A percentile compares a stretch with the other conserved stretches of the same genome.
These are phyloP conservation scores for Fusarium setosum DNA, from an alignment of 2,329 filamentous ascomycete genomes.

Conservation along the genomic window DNA sequence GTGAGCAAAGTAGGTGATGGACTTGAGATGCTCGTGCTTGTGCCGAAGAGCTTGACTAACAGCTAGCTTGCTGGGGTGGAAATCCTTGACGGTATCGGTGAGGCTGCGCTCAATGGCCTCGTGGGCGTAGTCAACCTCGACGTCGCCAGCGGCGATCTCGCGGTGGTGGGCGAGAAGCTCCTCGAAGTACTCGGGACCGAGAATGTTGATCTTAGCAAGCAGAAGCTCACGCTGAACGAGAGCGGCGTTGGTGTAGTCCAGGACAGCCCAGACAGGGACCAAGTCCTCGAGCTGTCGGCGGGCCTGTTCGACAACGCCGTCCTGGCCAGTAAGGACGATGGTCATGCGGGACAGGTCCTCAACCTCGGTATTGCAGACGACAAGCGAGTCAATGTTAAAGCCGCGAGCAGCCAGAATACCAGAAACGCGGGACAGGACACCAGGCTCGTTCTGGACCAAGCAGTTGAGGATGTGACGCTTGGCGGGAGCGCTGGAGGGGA, in stretches of 20 bases:
- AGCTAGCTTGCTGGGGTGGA: conserved; percentile 89
- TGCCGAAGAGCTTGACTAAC: conserved; percentile 90
- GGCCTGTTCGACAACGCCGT: conserved; percentile 97
- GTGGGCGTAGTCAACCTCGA: conserved; percentile 57
- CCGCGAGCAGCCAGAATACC: conserved; percentile 95
- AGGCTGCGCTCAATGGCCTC: conserved; percentile 55
- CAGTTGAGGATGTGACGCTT: conserved; percentile 98
- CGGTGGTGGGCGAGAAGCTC: conserved; percentile 95
- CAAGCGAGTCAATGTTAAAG: conserved; percentile 99
- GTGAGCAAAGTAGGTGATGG: conserved; percentile 95
- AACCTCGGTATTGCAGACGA: conserved; percentile 98
- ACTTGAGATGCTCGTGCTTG: conserved; percentile 97
- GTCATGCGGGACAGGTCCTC: conserved; percentile 98
- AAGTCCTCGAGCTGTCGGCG: conserved; percentile 94
- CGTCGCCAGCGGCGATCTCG: conserved; percentile 74
- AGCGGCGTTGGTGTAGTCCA: conserved; percentile 93
- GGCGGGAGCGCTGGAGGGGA: conserved; percentile 82
- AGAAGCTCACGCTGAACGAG: conserved; percentile 96
- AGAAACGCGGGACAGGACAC: conserved; percentile 94
- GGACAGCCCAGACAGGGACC: conserved; percentile 96
- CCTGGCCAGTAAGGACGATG: conserved; percentile 95
- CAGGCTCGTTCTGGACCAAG: conserved; percentile 98
- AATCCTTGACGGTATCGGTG: conserved; percentile 71
- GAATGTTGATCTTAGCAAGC: conserved; percentile 94
- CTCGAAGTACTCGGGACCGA: conserved; percentile 98